Conservation (phyloP, 306 rosid species). For the Rosa persica region DNA sequence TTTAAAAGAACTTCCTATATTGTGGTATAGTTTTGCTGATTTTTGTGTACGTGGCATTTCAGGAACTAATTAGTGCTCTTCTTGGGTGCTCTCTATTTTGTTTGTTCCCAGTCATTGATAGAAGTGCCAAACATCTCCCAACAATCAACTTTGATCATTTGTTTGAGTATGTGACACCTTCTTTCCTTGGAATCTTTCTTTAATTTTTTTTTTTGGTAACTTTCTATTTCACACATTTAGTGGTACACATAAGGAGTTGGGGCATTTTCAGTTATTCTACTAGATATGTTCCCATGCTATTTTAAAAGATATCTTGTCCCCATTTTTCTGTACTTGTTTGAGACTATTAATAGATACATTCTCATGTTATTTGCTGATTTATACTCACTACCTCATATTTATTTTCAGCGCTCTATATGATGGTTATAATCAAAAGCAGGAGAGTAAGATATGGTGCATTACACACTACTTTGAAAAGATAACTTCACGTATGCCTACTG, state of each 20-base stretch:
- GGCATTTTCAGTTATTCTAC: neutral
- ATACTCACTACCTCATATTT: slow-evolving; percentile 1
- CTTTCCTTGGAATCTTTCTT: slow-evolving; percentile 9
- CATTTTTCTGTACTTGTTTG: neutral
- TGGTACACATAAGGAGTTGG: neutral
- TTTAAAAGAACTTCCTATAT: neutral
- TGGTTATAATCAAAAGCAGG: slow-evolving; percentile 54
- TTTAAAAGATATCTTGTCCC: neutral
- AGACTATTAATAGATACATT: neutral
- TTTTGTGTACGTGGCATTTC: slow-evolving; percentile 33
- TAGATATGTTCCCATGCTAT: neutral
- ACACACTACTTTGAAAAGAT: slow-evolving; percentile 83
- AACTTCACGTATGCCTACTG: slow-evolving; percentile 59
- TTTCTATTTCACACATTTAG: neutral
- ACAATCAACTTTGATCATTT: slow-evolving; percentile 67
- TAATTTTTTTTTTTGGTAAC: neutral
- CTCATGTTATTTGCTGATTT: neutral
- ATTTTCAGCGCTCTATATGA: slow-evolving; percentile 67
- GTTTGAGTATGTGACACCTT: slow-evolving; percentile 65
- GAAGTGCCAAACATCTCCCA: slow-evolving; percentile 59
- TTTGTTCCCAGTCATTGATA: slow-evolving; percentile 61
- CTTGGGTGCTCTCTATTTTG: slow-evolving; percentile 85
- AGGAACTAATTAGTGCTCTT: slow-evolving; percentile 87
- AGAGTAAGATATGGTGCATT: slow-evolving; percentile 78
- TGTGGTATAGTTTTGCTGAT: neutral